Percentiles rank a stretch among this genome's conserved stretches.
Evolutionary conservation across 75 land plant species (phyloP).

Genomic region (Cupressus sempervirens): DNA sequence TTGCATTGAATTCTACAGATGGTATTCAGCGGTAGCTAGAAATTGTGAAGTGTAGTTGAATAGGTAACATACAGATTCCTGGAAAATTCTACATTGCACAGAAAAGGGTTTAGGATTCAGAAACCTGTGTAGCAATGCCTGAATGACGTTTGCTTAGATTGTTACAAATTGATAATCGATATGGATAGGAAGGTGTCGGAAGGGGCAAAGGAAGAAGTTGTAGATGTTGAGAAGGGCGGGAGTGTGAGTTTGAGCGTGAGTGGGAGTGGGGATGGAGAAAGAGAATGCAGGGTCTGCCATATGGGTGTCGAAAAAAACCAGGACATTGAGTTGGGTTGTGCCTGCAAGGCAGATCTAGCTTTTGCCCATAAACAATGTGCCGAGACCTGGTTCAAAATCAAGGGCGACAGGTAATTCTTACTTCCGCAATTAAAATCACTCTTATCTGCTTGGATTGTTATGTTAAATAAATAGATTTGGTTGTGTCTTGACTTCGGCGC

Average conservation of each 20-base stretch:
- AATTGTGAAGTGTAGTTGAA: neutral
- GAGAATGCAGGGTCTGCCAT: conserved; percentile 10
- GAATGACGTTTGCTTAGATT: neutral
- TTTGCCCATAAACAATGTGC: conserved; percentile 76
- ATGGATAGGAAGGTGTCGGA: neutral
- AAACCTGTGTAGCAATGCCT: neutral
- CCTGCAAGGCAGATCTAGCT: conserved; percentile 84
- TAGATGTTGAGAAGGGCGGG: conserved; percentile 3
- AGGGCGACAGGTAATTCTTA: conserved; percentile 61
- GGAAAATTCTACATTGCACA: neutral
- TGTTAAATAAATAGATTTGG: neutral
- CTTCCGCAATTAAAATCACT: neutral
- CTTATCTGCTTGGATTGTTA: neutral
- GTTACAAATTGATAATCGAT: neutral
- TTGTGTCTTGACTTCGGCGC: neutral
- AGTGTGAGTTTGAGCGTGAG: too few relatives aligned
- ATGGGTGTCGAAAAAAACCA: conserved; percentile 10
- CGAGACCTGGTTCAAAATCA: conserved; percentile 88
- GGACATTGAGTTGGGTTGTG: conserved; percentile 72
- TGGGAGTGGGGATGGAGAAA: neutral
- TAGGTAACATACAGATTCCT: neutral
- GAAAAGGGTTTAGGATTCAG: neutral
- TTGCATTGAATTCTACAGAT: neutral
- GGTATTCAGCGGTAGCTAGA: neutral
- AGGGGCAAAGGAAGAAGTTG: neutral